Evolutionary conservation across 257 asterid genomes (phyloP), one percentile per base, ranked within the genome.

Genomic region (Misopates orontium): DNA sequence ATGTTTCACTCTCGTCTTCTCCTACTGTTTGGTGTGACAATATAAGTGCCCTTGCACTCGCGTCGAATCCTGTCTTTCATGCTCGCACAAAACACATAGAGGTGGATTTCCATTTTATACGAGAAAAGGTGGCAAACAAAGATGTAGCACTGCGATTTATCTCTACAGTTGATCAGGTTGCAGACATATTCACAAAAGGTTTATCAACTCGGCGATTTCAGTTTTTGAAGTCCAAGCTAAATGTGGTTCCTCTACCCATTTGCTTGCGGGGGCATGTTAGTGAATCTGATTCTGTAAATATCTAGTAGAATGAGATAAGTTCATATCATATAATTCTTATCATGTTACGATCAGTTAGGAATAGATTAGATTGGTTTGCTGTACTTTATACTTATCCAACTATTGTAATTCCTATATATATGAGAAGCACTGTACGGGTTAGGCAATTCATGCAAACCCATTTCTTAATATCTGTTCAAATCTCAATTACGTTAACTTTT

Each of bases 1-100:
- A 13, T 1, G 14, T 56, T 23, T 14, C 42, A 3, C 18, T 56
- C 42, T 4, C 62, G 23, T 14, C 9, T 23, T 4, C 62, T 8
- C 62, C 62, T 10, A 11, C 21, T 13, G 25, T 56, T 24, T 56
- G 40, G 62, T 56, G 62, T 56, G 62, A 56, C 41, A 56, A 56
- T 17, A 24, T 15, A 11, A 24, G 62, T 25, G 62, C 62, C 14
- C 21, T 56, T 13, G 42, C 62, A 12, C 15, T 56, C n/a, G 62
- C 44, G 11, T 52, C 57, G 5, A 52, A 52, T 18, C 32, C 15
- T 4, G 32, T 21, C 15, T 52, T 52, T 18, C 57, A 18, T 21
- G 57, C 31, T 52, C 18, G 32, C 11, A 52, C 57, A 52, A 52
- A 52, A 15, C 57, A 52, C 25, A 21, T 52, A 17, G 32, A 52